These are phyloP conservation scores for Trametes sanguinea DNA, from an alignment of 768 basidiomycete genomes.

Conservation along the genomic window DNA sequence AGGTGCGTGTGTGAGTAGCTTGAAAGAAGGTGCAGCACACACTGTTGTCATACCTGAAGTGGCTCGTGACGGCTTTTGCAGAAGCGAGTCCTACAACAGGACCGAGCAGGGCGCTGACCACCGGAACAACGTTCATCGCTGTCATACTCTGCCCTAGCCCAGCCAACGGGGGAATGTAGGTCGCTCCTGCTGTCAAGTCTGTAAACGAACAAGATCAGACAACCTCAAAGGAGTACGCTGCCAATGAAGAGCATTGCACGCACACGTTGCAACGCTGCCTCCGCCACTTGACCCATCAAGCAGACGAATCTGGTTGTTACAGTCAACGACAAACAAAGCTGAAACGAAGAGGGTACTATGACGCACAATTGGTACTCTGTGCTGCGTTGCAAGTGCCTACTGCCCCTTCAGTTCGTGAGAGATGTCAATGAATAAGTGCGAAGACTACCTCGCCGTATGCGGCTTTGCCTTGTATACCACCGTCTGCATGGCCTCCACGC, in stretches of 20 bases:
- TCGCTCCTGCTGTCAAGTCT: slow-evolving; percentile 18
- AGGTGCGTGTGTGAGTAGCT: neutral
- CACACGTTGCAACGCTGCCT: slow-evolving; percentile 21
- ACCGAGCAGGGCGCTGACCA: slow-evolving; percentile 22
- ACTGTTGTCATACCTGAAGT: slow-evolving; percentile 17
- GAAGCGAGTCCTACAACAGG: slow-evolving; percentile 21
- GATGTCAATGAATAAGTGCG: too few relatives aligned
- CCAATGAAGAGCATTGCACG: neutral
- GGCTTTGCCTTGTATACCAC: slow-evolving; percentile 22
- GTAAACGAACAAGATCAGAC: neutral
- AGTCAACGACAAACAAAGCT: neutral
- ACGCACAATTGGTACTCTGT: slow-evolving; percentile 14
- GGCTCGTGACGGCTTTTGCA: slow-evolving; percentile 22
- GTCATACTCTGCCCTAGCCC: slow-evolving; percentile 22
- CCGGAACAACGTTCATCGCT: slow-evolving; percentile 14
- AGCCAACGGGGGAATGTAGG: slow-evolving; percentile 22
- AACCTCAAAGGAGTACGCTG: too few relatives aligned
- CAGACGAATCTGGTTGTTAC: slow-evolving; percentile 8
- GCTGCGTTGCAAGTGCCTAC: slow-evolving; percentile 14
- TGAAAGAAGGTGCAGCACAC: too few relatives aligned
- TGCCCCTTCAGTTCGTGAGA: neutral
- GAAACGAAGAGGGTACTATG: too few relatives aligned
- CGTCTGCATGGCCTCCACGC: slow-evolving; percentile 23
- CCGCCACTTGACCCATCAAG: slow-evolving; percentile 26
- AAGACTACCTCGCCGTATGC: slow-evolving; percentile 18